Evolutionary conservation across 2,329 filamentous ascomycete species (phyloP).

Genomic region (Diplodia corticola): DNA sequence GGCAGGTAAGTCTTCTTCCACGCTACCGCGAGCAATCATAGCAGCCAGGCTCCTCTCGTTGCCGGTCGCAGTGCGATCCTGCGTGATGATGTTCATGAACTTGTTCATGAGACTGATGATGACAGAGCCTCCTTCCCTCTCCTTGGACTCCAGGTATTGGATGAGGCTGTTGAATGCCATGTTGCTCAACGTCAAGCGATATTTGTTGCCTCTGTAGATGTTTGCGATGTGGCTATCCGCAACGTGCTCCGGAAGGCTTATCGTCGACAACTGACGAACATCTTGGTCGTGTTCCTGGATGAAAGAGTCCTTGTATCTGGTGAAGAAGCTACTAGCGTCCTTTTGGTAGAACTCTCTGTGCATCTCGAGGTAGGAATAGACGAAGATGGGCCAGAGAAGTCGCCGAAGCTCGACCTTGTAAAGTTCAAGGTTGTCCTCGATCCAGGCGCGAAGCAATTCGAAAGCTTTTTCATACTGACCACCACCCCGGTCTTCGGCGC

Average conservation of each 20-base stretch:
- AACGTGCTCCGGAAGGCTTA: conserved; percentile 77
- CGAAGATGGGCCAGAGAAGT: conserved; percentile 88
- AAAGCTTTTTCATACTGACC: conserved; percentile 78
- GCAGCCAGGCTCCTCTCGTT: conserved; percentile 62
- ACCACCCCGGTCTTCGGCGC: conserved; percentile 67
- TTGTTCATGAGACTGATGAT: conserved; percentile 72
- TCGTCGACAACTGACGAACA: conserved; percentile 69
- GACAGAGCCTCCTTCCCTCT: conserved; percentile 74
- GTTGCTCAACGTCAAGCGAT: conserved; percentile 84
- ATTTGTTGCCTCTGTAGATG: conserved; percentile 82
- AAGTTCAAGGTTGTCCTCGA: conserved; percentile 87
- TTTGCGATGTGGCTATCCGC: conserved; percentile 74
- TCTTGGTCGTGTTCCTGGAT: conserved; percentile 79
- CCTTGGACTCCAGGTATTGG: conserved; percentile 85
- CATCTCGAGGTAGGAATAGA: conserved; percentile 86
- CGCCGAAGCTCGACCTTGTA: conserved; percentile 94
- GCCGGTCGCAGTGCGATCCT: conserved; percentile 56
- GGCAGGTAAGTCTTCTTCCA: conserved; percentile 59
- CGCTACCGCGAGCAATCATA: conserved; percentile 57
- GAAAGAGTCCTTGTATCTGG: conserved; percentile 67
- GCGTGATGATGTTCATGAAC: conserved; percentile 59
- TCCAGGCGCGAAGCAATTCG: conserved; percentile 73
- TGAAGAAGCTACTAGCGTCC: conserved; percentile 74
- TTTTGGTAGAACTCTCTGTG: conserved; percentile 69
- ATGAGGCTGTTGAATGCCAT: conserved; percentile 81